Conservation (phyloP, 2,329 filamentous ascomycete genomes). For the Beauveria varroae region DNA sequence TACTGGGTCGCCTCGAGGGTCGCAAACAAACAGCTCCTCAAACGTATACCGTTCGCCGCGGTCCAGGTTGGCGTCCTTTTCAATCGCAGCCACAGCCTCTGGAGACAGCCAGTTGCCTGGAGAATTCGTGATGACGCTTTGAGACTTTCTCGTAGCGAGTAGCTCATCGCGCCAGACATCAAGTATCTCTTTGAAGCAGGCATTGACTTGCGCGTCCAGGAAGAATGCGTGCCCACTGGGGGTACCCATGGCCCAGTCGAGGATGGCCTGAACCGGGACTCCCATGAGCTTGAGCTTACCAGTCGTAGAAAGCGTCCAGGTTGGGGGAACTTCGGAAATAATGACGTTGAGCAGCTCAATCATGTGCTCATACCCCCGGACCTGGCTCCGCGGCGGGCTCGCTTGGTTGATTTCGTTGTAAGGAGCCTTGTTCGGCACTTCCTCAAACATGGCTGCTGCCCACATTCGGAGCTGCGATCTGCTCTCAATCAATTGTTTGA, state of each 20-base stretch:
- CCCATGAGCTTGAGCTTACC: slow-evolving; percentile 37
- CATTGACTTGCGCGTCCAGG: slow-evolving; percentile 43
- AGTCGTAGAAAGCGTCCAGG: slow-evolving; percentile 13
- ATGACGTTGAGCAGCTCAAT: slow-evolving; percentile 16
- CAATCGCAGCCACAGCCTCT: slow-evolving; percentile 14
- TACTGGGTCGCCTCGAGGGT: slow-evolving; percentile 9
- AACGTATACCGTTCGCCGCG: slow-evolving; percentile 11
- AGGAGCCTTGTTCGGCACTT: slow-evolving; percentile 17
- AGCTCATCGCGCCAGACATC: slow-evolving; percentile 30
- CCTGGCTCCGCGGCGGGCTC: slow-evolving; percentile 9
- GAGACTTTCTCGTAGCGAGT: slow-evolving; percentile 20
- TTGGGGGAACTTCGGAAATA: slow-evolving; percentile 14
- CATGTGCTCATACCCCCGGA: slow-evolving; percentile 17
- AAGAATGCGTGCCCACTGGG: slow-evolving; percentile 46
- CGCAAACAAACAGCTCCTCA: slow-evolving; percentile 16
- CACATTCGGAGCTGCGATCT: slow-evolving; percentile 17
- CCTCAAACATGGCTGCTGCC: slow-evolving; percentile 17
- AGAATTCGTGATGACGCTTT: slow-evolving; percentile 10
- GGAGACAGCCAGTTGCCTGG: slow-evolving; percentile 16
- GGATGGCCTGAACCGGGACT: slow-evolving; percentile 47
- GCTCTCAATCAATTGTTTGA: slow-evolving; percentile 14
- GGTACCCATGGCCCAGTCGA: slow-evolving; percentile 54
- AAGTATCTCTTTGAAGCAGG: slow-evolving; percentile 42
- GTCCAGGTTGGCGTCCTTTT: slow-evolving; percentile 15
- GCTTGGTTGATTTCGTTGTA: slow-evolving; percentile 14